Evolutionary conservation across 106 monocot species (phyloP).

Genomic region (Dioscorea alata): DNA sequence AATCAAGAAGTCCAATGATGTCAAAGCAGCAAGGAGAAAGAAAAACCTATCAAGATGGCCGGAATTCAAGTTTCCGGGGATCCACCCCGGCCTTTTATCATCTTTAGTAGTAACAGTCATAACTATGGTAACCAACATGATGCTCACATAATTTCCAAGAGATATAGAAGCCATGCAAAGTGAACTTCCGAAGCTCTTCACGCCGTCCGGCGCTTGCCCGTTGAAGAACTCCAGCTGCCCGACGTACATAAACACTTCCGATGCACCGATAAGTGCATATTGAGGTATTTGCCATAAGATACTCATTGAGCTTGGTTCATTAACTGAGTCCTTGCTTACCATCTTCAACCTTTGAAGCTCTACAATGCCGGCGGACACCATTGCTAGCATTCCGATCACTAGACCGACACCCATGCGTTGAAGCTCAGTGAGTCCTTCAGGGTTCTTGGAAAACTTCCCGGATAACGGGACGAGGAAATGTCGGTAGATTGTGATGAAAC

Average conservation of each 20-base stretch:
- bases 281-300: constrained; percentile 64
- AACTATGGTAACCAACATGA: constrained; percentile 49
- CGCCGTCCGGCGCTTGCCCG: constrained; percentile 55
- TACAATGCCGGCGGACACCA: constrained; percentile 39
- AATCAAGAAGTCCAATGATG: constrained; percentile 27
- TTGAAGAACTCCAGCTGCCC: constrained; percentile 64
- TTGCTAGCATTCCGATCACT: constrained; percentile 36
- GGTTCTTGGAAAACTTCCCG: constrained; percentile 17
- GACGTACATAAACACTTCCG: constrained; percentile 64
- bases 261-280: constrained; percentile 53
- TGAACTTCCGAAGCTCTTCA: constrained; percentile 67
- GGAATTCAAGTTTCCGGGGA: constrained; percentile 57
- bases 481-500: constrained; percentile 42
- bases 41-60: constrained; percentile 73
- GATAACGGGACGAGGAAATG: constrained; percentile 24
- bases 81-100: constrained; percentile 42
- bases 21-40: constrained; percentile 62
- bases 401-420: constrained; percentile 69
- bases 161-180: constrained; percentile 71
- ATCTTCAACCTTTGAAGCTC: constrained; percentile 38
- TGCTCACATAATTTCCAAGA: constrained; percentile 71
- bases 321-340: neutral
- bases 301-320: constrained; percentile 30
- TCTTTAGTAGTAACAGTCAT: constrained; percentile 30
- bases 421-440: constrained; percentile 49